These are phyloP conservation scores for Diplocarpon mali DNA, from an alignment of 2,329 filamentous ascomycete genomes.

Conservation along the genomic window DNA sequence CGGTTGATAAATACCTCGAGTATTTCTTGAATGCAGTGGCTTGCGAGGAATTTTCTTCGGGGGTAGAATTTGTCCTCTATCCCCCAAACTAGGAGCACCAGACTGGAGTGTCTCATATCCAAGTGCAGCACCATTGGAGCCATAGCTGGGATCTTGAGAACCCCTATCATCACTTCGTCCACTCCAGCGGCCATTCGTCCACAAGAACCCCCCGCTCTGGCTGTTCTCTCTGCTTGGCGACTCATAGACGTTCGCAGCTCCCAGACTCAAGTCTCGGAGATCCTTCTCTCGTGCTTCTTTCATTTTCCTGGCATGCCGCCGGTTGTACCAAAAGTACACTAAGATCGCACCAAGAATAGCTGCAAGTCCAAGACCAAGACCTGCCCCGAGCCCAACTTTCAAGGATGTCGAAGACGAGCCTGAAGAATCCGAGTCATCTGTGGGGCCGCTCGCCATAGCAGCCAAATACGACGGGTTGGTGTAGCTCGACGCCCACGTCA, in stretches of 20 bases:
- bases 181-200: slow-evolving; percentile 21
- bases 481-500: slow-evolving; percentile 46
- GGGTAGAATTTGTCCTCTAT: slow-evolving; percentile 7
- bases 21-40: slow-evolving; percentile 28
- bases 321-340: slow-evolving; percentile 38
- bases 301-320: slow-evolving; percentile 32
- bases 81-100: slow-evolving; percentile 15
- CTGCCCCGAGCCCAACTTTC: slow-evolving; percentile 51
- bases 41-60: slow-evolving; percentile 27
- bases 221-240: slow-evolving; percentile 14
- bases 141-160: slow-evolving; percentile 8
- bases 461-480: slow-evolving; percentile 32
- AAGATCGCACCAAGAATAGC: slow-evolving; percentile 37
- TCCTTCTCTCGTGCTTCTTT: slow-evolving; percentile 39
- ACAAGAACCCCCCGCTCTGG: slow-evolving; percentile 18
- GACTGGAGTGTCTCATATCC: slow-evolving; percentile 22
- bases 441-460: slow-evolving; percentile 11
- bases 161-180: slow-evolving; percentile 8
- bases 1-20: slow-evolving; percentile 30
- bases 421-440: slow-evolving; percentile 15
- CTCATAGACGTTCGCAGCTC: slow-evolving; percentile 14
- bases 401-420: slow-evolving; percentile 25
- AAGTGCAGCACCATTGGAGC: slow-evolving; percentile 21
- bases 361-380: slow-evolving; percentile 51
- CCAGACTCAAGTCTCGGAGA: slow-evolving; percentile 39